These are phyloP conservation scores for Castanopsis chinensis DNA, from an alignment of 306 rosid genomes.

Conservation along the genomic window DNA sequence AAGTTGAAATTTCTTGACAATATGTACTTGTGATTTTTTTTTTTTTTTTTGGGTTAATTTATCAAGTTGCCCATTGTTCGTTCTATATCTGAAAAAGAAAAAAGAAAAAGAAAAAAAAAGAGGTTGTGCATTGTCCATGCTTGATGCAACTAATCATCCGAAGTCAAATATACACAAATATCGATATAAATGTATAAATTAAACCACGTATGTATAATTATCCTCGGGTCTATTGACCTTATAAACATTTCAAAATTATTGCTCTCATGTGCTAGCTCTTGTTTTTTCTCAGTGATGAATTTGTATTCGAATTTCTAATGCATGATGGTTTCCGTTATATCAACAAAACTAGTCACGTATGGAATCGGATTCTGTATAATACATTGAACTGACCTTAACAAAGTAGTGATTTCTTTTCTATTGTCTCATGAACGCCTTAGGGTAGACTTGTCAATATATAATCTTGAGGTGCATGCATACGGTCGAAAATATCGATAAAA, in stretches of 20 bases:
- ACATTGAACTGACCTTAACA: neutral
- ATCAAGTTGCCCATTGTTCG: too few species aligned
- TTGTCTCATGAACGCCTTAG: neutral
- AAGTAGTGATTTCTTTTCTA: neutral
- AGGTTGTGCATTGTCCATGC: neutral
- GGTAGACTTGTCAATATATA: neutral
- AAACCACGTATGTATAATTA: neutral
- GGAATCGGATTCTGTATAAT: neutral
- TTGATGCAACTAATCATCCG: neutral
- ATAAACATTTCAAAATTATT: too few species aligned
- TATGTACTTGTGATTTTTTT: too few species aligned
- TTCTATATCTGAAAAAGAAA: too few species aligned
- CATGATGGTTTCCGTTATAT: neutral
- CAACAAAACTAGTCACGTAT: neutral
- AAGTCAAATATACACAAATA: too few species aligned
- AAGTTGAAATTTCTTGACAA: too few species aligned
- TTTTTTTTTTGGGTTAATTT: too few species aligned
- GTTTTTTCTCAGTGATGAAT: neutral
- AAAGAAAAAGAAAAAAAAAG: too few species aligned
- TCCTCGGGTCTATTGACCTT: neutral
- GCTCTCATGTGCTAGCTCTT: neutral
- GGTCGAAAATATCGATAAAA: too few species aligned
- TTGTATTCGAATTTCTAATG: neutral
- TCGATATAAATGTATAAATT: too few species aligned
- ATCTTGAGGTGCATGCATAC: neutral